Conservation (phyloP, 306 rosid genomes). For the Pyrus bretschneideri region DNA sequence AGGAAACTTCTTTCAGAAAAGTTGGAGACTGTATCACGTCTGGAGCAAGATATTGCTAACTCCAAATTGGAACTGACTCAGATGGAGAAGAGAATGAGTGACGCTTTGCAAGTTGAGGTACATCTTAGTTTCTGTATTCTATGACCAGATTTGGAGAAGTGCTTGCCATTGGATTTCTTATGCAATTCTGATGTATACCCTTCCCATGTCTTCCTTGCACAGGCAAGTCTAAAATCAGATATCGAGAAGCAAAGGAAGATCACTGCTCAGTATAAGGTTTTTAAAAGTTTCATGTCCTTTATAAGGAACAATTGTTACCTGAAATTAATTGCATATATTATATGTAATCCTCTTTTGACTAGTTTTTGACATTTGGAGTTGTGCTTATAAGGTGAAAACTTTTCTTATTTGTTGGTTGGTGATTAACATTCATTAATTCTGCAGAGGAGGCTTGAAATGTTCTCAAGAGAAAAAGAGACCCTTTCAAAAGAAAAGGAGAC, state of each 20-base stretch:
- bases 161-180: neutral
- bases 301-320: neutral
- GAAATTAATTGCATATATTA: neutral
- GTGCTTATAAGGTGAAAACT: neutral
- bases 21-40: slow-evolving; percentile 37
- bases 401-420: neutral
- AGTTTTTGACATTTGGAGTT: neutral
- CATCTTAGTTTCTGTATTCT: neutral
- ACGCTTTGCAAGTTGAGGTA: slow-evolving; percentile 56
- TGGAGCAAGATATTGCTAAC: slow-evolving; percentile 66
- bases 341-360: neutral
- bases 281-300: neutral
- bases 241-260: slow-evolving; percentile 56
- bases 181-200: neutral
- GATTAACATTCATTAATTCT: neutral
- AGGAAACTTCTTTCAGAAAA: slow-evolving; percentile 47
- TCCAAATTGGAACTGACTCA: slow-evolving; percentile 53
- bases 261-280: slow-evolving; percentile 50
- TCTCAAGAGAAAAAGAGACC: neutral
- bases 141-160: neutral
- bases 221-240: slow-evolving; percentile 64
- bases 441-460: slow-evolving; percentile 38
- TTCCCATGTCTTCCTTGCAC: slow-evolving; percentile 17
- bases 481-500: slow-evolving; percentile 15
- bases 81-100: slow-evolving; percentile 64